Conservation (phyloP, 1,284 basidiomycete species). For the Stygiomarasmius scandens region DNA sequence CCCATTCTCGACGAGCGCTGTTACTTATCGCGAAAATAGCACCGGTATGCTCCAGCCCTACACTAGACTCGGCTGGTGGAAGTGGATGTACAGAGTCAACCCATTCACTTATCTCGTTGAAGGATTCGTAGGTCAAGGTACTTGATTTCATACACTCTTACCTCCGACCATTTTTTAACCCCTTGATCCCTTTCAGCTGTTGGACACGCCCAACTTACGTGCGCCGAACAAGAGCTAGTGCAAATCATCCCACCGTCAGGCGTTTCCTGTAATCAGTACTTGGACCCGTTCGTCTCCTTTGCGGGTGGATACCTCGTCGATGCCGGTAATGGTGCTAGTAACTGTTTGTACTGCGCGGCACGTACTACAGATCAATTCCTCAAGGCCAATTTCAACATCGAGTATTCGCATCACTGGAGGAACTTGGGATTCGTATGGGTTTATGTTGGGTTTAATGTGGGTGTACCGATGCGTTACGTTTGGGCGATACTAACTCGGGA, state of each 20-base stretch:
- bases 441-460: constrained; percentile 50
- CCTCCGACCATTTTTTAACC: neutral
- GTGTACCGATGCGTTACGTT: constrained; percentile 16
- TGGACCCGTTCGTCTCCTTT: neutral
- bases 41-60: constrained; percentile 69
- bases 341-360: constrained; percentile 57
- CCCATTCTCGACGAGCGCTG: neutral
- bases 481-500: neutral
- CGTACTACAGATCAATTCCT: constrained; percentile 45
- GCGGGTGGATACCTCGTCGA: neutral
- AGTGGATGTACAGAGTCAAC: constrained; percentile 82
- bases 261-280: constrained; percentile 55
- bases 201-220: constrained; percentile 55
- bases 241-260: constrained; percentile 58
- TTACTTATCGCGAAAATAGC: constrained; percentile 32
- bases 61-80: constrained; percentile 73
- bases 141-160: neutral
- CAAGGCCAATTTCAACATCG: constrained; percentile 44
- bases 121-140: constrained; percentile 54
- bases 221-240: constrained; percentile 54
- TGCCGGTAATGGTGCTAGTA: constrained; percentile 43
- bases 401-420: constrained; percentile 50
- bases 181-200: constrained; percentile 29
- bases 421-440: constrained; percentile 49
- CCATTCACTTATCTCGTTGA: constrained; percentile 77